Conservation (phyloP, 2,329 filamentous ascomycete species). For the Dactylella cylindrospora region DNA sequence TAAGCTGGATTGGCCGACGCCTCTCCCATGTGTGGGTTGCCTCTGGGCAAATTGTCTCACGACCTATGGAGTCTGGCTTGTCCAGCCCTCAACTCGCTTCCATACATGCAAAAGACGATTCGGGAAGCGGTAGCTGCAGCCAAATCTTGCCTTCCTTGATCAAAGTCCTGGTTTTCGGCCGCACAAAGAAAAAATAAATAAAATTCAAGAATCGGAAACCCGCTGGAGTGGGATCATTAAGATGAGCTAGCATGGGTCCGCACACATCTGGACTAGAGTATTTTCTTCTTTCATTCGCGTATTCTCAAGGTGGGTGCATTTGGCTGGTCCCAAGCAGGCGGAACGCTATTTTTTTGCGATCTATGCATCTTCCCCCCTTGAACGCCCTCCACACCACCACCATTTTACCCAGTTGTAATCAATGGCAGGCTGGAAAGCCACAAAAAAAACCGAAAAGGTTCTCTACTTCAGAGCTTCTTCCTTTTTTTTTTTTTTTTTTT, state of each 20-base stretch:
- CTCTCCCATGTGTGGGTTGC: no score
- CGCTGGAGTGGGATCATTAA: conserved; percentile 45
- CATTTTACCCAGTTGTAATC: conserved; percentile 14
- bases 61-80: no score
- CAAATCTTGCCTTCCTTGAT: conserved; percentile 25
- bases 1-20: no score
- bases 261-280: conserved; percentile 39
- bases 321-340: conserved; percentile 43
- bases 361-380: conserved; percentile 38
- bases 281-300: conserved; percentile 32
- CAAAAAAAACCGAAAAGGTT: conserved; percentile 42
- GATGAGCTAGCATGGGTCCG: conserved; percentile 43
- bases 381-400: neutral
- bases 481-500: no score
- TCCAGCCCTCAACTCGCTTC: conserved; percentile 34
- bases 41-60: no score
- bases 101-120: conserved; percentile 38
- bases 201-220: conserved; percentile 42
- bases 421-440: conserved; percentile 36
- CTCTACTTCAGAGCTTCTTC: no score
- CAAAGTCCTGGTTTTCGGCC: conserved; percentile 39
- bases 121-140: conserved; percentile 38
- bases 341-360: conserved; percentile 43
- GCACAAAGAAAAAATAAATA: conserved; percentile 43
- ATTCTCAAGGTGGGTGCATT: conserved; percentile 38